Evolutionary conservation across 306 rosid genomes (phyloP), one percentile per base, ranked within the genome.

Genomic region (Neltuma alba): DNA sequence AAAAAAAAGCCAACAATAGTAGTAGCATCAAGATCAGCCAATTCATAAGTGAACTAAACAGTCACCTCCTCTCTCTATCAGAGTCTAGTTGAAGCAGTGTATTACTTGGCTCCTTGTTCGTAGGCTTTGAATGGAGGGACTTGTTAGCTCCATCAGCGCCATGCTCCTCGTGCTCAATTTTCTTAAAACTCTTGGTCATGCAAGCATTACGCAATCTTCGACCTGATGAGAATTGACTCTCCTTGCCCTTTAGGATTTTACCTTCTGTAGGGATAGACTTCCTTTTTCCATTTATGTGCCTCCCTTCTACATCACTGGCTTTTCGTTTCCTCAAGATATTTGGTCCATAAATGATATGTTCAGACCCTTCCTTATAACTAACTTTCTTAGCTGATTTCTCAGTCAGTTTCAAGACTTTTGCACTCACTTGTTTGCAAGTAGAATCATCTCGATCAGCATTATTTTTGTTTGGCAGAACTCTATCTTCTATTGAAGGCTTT

Each of bases 1-100:
- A 33, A 27, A 67, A 2, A 25, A 11, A 6, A 33, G 47, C 27
- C 37, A 23, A 42, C 6, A n/a, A 63, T 42, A 55, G 16, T 12
- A n/a, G 71, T 45, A 55, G 25, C 65, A 13, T 11, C 45, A 70
- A 11, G 70, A 64, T 69, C 16, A 72, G 80, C 74, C 52, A 73
- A 71, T 27, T 65, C 74, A 72, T 16, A 55, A 61, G 57, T 55
- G 7, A 4, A 80, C 61, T n/a, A 54, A 54, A 21, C 11, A 71
- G 69, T 81, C 76, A 91, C 99, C 98, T 91, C 86, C 79, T 87
- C 89, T 91, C 86, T 34, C 94, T 55, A 70, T 93, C 89, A 45
- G 86, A 83, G 86, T 91, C 97, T 82, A 93, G 79, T 54, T 81
- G 74, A 47, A 83, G 80, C 25, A 41, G 69, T 63, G 70, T 72